These are phyloP conservation scores for Phytophthora quininea DNA, from an alignment of 352 stramenopile species.

Conservation along the genomic window DNA sequence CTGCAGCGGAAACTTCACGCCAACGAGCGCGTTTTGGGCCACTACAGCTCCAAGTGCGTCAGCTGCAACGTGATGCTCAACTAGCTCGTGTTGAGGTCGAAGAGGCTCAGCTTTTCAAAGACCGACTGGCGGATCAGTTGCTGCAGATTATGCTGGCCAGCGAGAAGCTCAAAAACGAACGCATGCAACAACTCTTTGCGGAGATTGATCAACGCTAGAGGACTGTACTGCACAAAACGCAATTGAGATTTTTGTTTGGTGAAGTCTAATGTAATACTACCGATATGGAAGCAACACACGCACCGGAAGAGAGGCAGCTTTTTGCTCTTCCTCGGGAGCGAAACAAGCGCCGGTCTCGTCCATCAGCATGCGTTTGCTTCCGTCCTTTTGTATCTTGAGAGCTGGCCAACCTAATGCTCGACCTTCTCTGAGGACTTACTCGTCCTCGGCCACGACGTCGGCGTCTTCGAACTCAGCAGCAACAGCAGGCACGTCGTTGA, in stretches of 20 bases:
- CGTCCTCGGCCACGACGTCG: conserved; percentile 49
- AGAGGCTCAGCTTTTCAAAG: conserved; percentile 76
- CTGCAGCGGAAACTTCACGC: conserved; percentile 55
- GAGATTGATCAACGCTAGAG: conserved; percentile 47
- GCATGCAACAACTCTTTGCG: conserved; percentile 80
- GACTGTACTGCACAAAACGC: conserved; percentile 2
- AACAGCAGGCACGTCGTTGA: conserved; percentile 40
- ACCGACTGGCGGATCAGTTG: conserved; percentile 78
- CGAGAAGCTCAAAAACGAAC: conserved; percentile 72
- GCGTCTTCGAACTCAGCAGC: conserved; percentile 45
- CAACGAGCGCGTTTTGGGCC: conserved; percentile 48
- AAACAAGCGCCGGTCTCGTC: conserved; percentile 15
- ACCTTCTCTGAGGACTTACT: conserved; percentile 34
- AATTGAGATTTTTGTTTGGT: conserved; percentile 12
- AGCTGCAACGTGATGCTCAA: conserved; percentile 53
- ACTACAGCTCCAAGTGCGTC: conserved; percentile 39
- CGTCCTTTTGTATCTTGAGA: conserved; percentile 30
- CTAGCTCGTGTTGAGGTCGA: conserved; percentile 73
- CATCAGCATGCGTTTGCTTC: conserved; percentile 32
- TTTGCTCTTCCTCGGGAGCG: conserved; percentile 29
- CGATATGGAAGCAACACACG: conserved; percentile 35
- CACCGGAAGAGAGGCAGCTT: conserved; percentile 19
- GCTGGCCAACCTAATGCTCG: conserved; percentile 15
- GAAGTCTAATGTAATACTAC: conserved; percentile 53
- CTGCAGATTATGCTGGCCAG: conserved; percentile 69